Conservation (phyloP, 2,329 filamentous ascomycete species). For the Colletotrichum tofieldiae region DNA sequence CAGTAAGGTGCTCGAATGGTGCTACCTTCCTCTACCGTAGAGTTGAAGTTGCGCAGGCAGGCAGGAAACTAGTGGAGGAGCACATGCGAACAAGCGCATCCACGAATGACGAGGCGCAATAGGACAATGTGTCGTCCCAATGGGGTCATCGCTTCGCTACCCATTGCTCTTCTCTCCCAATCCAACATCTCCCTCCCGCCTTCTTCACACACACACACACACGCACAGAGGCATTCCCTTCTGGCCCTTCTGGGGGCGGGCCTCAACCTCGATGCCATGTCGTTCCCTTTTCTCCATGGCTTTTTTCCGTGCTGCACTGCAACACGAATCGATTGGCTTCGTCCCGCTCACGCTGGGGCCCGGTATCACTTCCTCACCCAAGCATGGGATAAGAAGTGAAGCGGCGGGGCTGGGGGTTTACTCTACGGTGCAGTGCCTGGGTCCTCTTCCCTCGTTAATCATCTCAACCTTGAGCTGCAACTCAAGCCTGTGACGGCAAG, state of each 20-base stretch:
- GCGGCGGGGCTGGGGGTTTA: slow-evolving; percentile 7
- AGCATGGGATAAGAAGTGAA: slow-evolving; percentile 10
- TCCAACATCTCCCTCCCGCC: neutral
- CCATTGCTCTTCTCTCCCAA: neutral
- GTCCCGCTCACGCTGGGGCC: neutral
- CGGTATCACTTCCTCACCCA: neutral
- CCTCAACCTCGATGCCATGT: neutral
- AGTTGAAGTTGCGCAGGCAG: slow-evolving; percentile 13
- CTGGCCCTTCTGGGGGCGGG: too few species aligned
- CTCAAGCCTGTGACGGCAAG: slow-evolving; percentile 34
- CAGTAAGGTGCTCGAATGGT: neutral
- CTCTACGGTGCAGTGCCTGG: neutral
- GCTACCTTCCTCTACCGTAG: neutral
- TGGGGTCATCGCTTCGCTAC: slow-evolving; percentile 14
- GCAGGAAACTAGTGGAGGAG: neutral
- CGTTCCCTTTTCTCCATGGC: neutral
- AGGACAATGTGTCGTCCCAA: slow-evolving; percentile 32
- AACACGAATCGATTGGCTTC: too few species aligned
- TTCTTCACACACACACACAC: neutral
- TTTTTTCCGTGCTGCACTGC: neutral
- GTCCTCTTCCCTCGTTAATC: neutral
- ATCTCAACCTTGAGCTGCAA: neutral
- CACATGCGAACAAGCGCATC: slow-evolving; percentile 1
- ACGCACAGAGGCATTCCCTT: neutral
- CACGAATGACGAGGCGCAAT: slow-evolving; percentile 25